Conservation (phyloP, 148 eudicot genomes). For the Selenicereus undatus region DNA sequence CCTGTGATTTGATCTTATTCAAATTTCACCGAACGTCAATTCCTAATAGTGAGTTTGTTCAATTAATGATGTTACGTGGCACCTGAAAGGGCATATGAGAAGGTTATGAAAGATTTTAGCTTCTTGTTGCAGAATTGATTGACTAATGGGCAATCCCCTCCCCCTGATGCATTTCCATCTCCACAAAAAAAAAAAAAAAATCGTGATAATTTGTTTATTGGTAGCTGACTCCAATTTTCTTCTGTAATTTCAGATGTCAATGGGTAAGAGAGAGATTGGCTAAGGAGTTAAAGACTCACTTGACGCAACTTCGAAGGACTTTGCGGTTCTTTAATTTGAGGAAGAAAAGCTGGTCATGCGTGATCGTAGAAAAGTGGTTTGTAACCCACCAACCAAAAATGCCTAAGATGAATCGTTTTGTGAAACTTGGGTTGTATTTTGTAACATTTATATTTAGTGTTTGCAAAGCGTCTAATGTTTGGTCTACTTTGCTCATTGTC, state of each 20-base stretch:
- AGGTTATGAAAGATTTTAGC: too few species aligned
- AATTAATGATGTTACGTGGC: too few species aligned
- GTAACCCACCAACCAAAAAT: slow-evolving; percentile 6
- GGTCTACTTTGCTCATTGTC: neutral
- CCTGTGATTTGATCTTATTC: too few species aligned
- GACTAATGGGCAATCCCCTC: neutral
- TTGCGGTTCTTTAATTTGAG: slow-evolving; percentile 91
- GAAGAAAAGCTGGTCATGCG: slow-evolving; percentile 91
- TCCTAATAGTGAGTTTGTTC: too few species aligned
- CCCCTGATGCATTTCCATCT: neutral
- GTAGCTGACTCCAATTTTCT: neutral
- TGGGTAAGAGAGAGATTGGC: slow-evolving; percentile 98
- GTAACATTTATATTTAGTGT: neutral
- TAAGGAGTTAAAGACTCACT: slow-evolving; percentile 84
- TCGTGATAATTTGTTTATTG: neutral
- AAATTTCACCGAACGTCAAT: too few species aligned
- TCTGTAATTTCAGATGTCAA: slow-evolving; percentile 46
- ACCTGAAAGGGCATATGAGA: too few species aligned
- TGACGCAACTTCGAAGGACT: slow-evolving; percentile 91
- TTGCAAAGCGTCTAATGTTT: neutral
- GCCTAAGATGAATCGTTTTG: neutral
- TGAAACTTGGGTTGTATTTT: slow-evolving; percentile 6
- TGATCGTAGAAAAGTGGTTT: slow-evolving; percentile 91
- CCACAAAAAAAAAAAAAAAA: too few species aligned
- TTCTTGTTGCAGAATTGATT: too few species aligned